phyloP scores from a whole-genome alignment of 2,329 filamentous ascomycete species.

The Monilinia laxa region DNA sequence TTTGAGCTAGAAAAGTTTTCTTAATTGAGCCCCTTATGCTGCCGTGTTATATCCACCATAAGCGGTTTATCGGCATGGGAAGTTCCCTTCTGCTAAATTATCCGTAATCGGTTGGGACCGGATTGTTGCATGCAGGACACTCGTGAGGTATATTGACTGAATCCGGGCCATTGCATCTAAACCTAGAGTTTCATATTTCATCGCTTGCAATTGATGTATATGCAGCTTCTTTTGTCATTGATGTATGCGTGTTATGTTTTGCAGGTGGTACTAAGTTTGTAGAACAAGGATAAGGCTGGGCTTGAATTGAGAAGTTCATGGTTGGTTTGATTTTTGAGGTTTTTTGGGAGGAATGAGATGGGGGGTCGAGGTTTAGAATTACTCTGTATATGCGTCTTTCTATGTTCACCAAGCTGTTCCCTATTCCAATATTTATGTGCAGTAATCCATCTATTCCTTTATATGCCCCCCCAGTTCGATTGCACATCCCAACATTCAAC shows the following conservation, averaged over 20 bases:
- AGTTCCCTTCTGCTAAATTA: neutral
- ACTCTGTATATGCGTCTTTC: neutral
- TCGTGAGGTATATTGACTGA: neutral
- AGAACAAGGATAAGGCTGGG: neutral
- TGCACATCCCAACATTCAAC: neutral
- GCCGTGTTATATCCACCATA: no score
- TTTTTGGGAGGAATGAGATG: neutral
- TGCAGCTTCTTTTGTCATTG: slow-evolving; percentile 3
- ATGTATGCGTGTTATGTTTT: neutral
- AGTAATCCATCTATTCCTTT: neutral
- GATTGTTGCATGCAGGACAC: neutral
- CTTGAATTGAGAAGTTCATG: neutral
- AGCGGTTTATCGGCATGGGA: neutral
- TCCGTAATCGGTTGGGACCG: neutral
- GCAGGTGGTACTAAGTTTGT: neutral
- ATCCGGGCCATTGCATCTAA: neutral
- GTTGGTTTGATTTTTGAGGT: neutral
- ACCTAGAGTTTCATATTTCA: neutral
- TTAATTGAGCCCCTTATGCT: neutral
- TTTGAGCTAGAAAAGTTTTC: neutral
- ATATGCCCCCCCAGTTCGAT: no score
- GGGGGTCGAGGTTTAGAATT: neutral
- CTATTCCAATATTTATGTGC: neutral
- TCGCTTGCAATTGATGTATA: slow-evolving; percentile 4
- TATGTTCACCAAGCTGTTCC: no score